A percentile compares a stretch with the other conserved stretches of the same genome.
phyloP scores from a whole-genome alignment of 2,329 filamentous ascomycete genomes.

The Bipolaris zeicola region DNA sequence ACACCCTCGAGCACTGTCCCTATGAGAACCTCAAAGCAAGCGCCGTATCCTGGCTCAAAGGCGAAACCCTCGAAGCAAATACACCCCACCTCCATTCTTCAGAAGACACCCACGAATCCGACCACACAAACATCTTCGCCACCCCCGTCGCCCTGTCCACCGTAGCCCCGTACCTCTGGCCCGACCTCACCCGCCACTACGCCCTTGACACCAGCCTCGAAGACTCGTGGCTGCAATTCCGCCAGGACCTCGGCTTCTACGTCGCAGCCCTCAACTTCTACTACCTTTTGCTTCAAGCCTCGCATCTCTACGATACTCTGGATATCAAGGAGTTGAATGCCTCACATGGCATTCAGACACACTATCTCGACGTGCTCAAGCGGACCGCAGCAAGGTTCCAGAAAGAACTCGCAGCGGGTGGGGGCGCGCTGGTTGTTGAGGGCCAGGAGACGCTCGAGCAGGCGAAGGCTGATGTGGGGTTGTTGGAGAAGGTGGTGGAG shows the following conservation, averaged over 20 bases:
- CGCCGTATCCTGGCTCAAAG: slow-evolving; percentile 65
- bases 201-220: slow-evolving; percentile 24
- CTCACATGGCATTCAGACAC: slow-evolving; percentile 48
- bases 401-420: slow-evolving; percentile 43
- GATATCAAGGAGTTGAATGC: slow-evolving; percentile 54
- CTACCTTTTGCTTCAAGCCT: slow-evolving; percentile 60
- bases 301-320: slow-evolving; percentile 54
- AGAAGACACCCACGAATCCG: slow-evolving; percentile 15
- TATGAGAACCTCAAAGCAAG: slow-evolving; percentile 62
- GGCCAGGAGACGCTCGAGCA: slow-evolving; percentile 42
- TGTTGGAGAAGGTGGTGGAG: slow-evolving; percentile 45
- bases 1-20: slow-evolving; percentile 60
- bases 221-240: slow-evolving; percentile 53
- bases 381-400: slow-evolving; percentile 46
- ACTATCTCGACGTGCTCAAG: slow-evolving; percentile 53
- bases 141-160: slow-evolving; percentile 55
- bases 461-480: slow-evolving; percentile 42
- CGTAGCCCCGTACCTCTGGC: slow-evolving; percentile 60
- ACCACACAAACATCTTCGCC: slow-evolving; percentile 49
- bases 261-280: slow-evolving; percentile 64
- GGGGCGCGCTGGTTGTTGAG: slow-evolving; percentile 46
- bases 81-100: slow-evolving; percentile 27
- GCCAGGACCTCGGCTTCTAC: slow-evolving; percentile 59
- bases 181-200: slow-evolving; percentile 53
- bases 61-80: slow-evolving; percentile 60